phyloP scores from a whole-genome alignment of 176 grass and related monocot species.

The Luzula sylvatica region DNA sequence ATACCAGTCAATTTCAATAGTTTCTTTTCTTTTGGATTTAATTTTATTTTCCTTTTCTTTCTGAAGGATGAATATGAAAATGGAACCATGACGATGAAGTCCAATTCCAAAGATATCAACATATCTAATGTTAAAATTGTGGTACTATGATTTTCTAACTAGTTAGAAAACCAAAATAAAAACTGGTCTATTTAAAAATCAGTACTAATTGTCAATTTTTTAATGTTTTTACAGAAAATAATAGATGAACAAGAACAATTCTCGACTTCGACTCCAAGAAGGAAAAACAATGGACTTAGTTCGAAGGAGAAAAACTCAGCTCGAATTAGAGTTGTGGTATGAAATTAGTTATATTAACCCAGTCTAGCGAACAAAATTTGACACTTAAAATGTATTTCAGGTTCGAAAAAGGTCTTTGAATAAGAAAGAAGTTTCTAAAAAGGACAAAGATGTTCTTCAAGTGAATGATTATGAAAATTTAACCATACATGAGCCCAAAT shows the following conservation, averaged over 20 bases:
- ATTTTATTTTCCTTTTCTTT: too few relatives aligned
- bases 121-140: neutral
- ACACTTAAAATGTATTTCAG: constrained; percentile 23
- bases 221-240: constrained; percentile 14
- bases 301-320: constrained; percentile 35
- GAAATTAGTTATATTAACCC: constrained; percentile 5
- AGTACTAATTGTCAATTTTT: neutral
- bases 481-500: constrained; percentile 54
- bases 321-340: constrained; percentile 47
- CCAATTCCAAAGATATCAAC: neutral
- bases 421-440: constrained; percentile 57
- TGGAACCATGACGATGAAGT: neutral
- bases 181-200: too few relatives aligned
- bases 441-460: constrained; percentile 52
- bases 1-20: too few relatives aligned
- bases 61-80: too few relatives aligned
- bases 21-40: too few relatives aligned
- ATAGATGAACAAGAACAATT: neutral
- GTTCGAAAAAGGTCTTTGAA: constrained; percentile 57
- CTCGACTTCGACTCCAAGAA: constrained; percentile 4
- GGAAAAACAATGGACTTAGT: constrained; percentile 3
- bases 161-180: too few relatives aligned
- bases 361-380: constrained; percentile 6
- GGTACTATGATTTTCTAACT: neutral
- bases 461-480: constrained; percentile 45